Conservation (phyloP, 352 stramenopile species). For the Phytopythium kandeliae region DNA sequence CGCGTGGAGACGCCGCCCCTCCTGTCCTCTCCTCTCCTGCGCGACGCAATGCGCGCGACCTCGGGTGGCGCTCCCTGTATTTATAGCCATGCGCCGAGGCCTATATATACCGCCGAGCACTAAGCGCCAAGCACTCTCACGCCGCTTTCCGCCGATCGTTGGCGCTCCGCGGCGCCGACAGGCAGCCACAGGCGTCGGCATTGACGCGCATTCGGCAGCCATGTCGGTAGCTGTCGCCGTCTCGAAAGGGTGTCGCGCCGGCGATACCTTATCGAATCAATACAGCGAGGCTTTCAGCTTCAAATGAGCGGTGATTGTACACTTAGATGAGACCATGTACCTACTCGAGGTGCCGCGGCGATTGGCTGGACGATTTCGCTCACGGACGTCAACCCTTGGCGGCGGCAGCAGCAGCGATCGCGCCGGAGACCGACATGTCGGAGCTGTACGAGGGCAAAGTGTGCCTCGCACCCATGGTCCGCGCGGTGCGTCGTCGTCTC, state of each 20-base stretch:
- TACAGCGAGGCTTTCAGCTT: neutral
- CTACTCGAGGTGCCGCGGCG: neutral
- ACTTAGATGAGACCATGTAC: neutral
- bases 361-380: slow-evolving; percentile 2
- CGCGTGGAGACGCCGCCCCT: no score
- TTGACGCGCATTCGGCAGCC: no score
- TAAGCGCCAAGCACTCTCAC: no score
- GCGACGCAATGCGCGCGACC: no score
- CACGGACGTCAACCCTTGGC: neutral
- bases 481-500: slow-evolving; percentile 56
- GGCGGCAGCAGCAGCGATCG: neutral
- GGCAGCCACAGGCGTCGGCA: no score
- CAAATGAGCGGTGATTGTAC: neutral
- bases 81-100: neutral
- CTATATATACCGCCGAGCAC: no score
- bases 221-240: no score
- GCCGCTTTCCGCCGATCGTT: no score
- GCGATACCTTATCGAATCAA: neutral
- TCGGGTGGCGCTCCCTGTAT: no score
- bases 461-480: slow-evolving; percentile 93
- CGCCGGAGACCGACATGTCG: slow-evolving; percentile 16
- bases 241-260: no score
- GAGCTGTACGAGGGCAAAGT: slow-evolving; percentile 72
- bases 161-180: no score
- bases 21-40: no score